Percentiles rank a stretch among this genome's conserved stretches.
Evolutionary conservation across 148 eudicot genomes (phyloP).

Genomic region (Arctostaphylos glauca): DNA sequence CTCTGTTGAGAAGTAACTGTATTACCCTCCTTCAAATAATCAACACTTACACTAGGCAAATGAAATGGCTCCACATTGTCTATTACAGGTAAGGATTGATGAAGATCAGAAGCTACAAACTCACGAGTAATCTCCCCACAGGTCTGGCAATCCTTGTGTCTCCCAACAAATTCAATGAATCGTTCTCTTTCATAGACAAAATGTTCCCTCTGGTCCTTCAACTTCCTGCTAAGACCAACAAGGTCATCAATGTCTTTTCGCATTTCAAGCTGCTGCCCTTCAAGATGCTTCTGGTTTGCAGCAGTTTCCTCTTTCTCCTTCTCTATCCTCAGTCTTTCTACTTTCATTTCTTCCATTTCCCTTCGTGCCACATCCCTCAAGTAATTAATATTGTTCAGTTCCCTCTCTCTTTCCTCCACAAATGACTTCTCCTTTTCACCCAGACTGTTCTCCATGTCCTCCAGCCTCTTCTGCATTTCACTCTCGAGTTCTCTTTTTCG

Average conservation of each 20-base stretch:
- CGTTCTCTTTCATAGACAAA: constrained; percentile 78
- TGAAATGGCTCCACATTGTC: constrained; percentile 53
- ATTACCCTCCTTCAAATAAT: constrained; percentile 49
- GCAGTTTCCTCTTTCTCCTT: constrained; percentile 64
- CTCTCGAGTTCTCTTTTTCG: constrained; percentile 67
- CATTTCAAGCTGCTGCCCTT: constrained; percentile 68
- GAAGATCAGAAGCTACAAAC: constrained; percentile 75
- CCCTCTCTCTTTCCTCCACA: constrained; percentile 68
- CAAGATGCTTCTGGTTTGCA: constrained; percentile 65
- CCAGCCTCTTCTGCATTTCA: constrained; percentile 54
- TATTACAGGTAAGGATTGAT: constrained; percentile 50
- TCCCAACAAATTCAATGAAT: constrained; percentile 72
- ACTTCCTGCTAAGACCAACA: constrained; percentile 62
- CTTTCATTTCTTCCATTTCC: constrained; percentile 77
- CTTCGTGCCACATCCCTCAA: constrained; percentile 56
- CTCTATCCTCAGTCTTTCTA: constrained; percentile 50
- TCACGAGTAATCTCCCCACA: constrained; percentile 73
- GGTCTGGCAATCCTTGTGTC: constrained; percentile 54
- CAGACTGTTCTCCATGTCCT: constrained; percentile 59
- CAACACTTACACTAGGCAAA: constrained; percentile 60
- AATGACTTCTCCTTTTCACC: constrained; percentile 55
- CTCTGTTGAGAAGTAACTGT: constrained; percentile 27
- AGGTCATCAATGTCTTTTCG: constrained; percentile 83
- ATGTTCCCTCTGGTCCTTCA: constrained; percentile 89
- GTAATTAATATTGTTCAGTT: constrained; percentile 55